Evolutionary conservation across 129 eudicot species (phyloP).

Genomic region (Escallonia rubra): DNA sequence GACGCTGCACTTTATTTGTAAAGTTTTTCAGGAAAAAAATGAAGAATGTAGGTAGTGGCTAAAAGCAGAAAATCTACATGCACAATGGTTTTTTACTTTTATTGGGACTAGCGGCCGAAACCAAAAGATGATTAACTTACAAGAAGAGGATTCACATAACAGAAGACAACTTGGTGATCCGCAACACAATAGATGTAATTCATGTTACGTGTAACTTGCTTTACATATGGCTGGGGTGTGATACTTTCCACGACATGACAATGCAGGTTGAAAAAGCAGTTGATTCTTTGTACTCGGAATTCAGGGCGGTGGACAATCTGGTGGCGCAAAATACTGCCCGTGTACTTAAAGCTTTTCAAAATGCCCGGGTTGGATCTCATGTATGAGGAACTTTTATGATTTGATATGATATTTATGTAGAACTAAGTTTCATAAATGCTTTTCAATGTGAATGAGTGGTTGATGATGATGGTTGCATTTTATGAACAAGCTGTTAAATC

Average conservation of each 20-base stretch:
- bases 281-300: constrained; percentile 61
- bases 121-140: too few species aligned
- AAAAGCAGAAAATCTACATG: too few species aligned
- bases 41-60: too few species aligned
- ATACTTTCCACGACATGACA: not conserved
- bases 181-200: not conserved
- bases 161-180: not conserved
- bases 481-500: not conserved
- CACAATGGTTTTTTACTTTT: not conserved
- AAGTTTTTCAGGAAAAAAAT: too few species aligned
- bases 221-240: not conserved
- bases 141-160: not conserved
- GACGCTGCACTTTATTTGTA: too few species aligned
- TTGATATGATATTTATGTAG: not conserved
- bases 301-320: constrained; percentile 73
- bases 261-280: constrained; percentile 80
- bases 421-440: not conserved
- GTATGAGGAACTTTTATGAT: constrained; percentile 18
- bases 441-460: not conserved
- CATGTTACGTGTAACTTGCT: not conserved
- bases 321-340: constrained; percentile 77
- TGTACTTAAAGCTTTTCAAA: constrained; percentile 87
- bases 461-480: too few species aligned
- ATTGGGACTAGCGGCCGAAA: not conserved
- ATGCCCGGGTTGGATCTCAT: constrained; percentile 91